Evolutionary conservation across 2,329 filamentous ascomycete genomes (phyloP).

Genomic region (Fusarium haematococcum): DNA sequence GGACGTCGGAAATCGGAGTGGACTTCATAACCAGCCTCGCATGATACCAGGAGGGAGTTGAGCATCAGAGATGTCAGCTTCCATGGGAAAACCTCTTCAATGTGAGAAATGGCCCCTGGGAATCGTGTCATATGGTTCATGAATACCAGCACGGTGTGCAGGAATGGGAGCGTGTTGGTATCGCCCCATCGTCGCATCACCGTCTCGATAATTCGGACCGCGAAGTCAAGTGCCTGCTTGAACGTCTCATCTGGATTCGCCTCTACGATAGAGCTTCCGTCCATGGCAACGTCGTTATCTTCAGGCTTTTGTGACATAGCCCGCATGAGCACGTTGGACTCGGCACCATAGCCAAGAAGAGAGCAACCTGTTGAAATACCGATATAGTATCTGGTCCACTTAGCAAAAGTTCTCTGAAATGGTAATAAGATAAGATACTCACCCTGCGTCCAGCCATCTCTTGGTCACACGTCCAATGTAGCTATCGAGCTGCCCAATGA

Average conservation of each 20-base stretch:
- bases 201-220: slow-evolving; percentile 57
- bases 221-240: slow-evolving; percentile 54
- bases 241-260: slow-evolving; percentile 45
- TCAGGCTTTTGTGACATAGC: slow-evolving; percentile 48
- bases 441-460: slow-evolving; percentile 65
- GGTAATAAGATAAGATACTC: slow-evolving; percentile 6
- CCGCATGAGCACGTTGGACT: slow-evolving; percentile 60
- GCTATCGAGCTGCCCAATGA: slow-evolving; percentile 64
- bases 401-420: neutral
- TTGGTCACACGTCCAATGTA: slow-evolving; percentile 66
- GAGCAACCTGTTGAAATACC: slow-evolving; percentile 49
- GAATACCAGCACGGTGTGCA: slow-evolving; percentile 73
- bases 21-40: slow-evolving; percentile 51
- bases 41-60: slow-evolving; percentile 49
- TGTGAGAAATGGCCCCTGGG: slow-evolving; percentile 55
- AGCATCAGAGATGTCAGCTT: slow-evolving; percentile 53
- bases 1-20: slow-evolving; percentile 61
- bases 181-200: slow-evolving; percentile 66
- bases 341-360: slow-evolving; percentile 50
- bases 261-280: slow-evolving; percentile 42
- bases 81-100: slow-evolving; percentile 66
- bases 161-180: slow-evolving; percentile 69
- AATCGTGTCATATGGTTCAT: slow-evolving; percentile 59
- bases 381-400: slow-evolving; percentile 46
- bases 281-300: slow-evolving; percentile 43